phyloP scores from a whole-genome alignment of 306 rosid genomes.

The Sophora flavescens region DNA sequence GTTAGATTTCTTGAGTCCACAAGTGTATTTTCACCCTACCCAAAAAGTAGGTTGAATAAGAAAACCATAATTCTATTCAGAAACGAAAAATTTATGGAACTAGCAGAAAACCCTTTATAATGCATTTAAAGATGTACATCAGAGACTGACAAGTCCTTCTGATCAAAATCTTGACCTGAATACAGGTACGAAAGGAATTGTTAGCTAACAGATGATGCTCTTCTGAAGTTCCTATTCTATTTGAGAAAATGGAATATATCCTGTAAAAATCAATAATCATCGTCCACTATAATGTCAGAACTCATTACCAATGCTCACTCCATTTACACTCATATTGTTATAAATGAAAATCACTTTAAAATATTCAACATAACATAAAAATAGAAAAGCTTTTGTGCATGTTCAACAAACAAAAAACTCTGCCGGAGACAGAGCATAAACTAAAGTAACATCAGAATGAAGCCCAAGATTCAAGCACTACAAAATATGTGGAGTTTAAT shows the following conservation, averaged over 20 bases:
- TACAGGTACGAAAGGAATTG: conserved; percentile 35
- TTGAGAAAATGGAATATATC: conserved; percentile 19
- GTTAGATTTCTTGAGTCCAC: conserved; percentile 65
- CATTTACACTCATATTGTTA: background rate
- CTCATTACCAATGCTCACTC: conserved; percentile 12
- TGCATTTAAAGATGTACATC: conserved; percentile 61
- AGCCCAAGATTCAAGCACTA: conserved; percentile 31
- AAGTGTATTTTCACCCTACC: conserved; percentile 55
- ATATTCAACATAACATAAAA: conserved; percentile 8
- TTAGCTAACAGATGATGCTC: conserved; percentile 36
- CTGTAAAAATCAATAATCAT: conserved; percentile 13
- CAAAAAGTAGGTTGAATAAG: conserved; percentile 36
- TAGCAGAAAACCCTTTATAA: conserved; percentile 27
- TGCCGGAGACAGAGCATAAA: conserved; percentile 16
- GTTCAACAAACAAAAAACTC: background rate
- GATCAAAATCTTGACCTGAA: conserved; percentile 62
- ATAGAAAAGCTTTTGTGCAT: background rate
- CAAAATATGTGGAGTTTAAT: background rate
- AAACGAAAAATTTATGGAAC: conserved; percentile 18
- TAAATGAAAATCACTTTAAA: conserved; percentile 5
- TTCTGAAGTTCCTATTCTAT: conserved; percentile 36
- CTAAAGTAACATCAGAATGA: conserved; percentile 31
- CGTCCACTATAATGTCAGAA: conserved; percentile 9
- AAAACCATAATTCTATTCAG: conserved; percentile 11
- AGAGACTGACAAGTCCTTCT: conserved; percentile 46